phyloP scores from a whole-genome alignment of 129 eudicot species.

The Heracleum sosnowskyi region DNA sequence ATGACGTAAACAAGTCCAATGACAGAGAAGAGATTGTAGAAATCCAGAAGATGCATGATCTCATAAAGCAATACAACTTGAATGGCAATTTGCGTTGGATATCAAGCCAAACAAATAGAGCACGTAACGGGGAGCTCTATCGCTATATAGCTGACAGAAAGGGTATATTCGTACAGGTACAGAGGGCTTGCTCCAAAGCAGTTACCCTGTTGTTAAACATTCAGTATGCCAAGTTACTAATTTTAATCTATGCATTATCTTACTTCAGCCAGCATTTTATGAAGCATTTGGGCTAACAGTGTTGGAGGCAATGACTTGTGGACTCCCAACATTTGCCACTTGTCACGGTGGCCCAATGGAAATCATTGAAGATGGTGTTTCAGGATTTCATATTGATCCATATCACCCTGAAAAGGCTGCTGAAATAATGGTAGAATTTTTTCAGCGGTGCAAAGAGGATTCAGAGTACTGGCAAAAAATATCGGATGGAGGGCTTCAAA shows the following conservation, averaged over 20 bases:
- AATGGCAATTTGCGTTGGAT: constrained; percentile 88
- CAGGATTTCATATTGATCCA: constrained; percentile 96
- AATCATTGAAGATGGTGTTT: constrained; percentile 82
- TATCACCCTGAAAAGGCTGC: constrained; percentile 78
- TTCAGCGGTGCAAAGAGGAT: constrained; percentile 55
- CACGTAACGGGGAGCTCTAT: constrained; percentile 84
- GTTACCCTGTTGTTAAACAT: background rate
- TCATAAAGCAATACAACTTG: constrained; percentile 52
- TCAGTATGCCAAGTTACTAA: background rate
- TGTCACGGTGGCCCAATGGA: constrained; percentile 94
- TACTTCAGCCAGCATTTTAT: constrained; percentile 78
- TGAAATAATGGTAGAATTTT: constrained; percentile 55
- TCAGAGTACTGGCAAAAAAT: constrained; percentile 57
- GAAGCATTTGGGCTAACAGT: constrained; percentile 99
- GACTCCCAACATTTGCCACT: constrained; percentile 95
- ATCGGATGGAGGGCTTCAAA: constrained; percentile 61
- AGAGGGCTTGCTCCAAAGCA: background rate
- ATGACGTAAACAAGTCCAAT: constrained; percentile 62
- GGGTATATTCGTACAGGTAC: constrained; percentile 90
- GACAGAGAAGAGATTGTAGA: constrained; percentile 89
- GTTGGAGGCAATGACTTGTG: constrained; percentile 95
- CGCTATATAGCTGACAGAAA: constrained; percentile 86
- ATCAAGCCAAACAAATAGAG: constrained; percentile 73
- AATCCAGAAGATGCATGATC: constrained; percentile 86
- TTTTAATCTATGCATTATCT: background rate